Evolutionary conservation across 2,329 filamentous ascomycete species (phyloP).

Genomic region (Pestalotiopsis sp.): DNA sequence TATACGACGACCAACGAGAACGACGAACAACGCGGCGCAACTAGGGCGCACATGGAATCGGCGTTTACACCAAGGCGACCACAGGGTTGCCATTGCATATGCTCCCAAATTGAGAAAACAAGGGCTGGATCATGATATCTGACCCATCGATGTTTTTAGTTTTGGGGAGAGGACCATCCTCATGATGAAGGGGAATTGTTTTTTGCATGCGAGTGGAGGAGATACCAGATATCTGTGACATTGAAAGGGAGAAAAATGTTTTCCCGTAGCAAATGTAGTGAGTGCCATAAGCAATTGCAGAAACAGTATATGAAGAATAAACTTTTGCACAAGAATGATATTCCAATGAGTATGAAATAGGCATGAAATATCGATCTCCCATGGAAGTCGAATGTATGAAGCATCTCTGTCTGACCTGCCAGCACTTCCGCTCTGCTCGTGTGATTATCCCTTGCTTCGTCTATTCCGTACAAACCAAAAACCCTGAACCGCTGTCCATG

Average conservation of each 20-base stretch:
- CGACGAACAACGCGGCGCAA: conserved; percentile 1
- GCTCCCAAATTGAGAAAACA: background rate
- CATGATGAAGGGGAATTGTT: background rate
- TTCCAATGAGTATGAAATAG: background rate
- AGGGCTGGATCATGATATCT: background rate
- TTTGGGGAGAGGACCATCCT: background rate
- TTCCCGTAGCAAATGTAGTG: background rate
- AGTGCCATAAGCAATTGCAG: background rate
- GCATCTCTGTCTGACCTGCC: background rate
- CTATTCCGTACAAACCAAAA: background rate
- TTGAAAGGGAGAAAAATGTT: background rate
- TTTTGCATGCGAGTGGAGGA: background rate
- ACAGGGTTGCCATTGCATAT: background rate
- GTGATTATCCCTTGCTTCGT: background rate
- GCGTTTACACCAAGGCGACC: background rate
- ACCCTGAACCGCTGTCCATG: conserved; percentile 18
- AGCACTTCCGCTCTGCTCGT: background rate
- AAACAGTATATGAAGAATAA: background rate
- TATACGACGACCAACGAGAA: background rate
- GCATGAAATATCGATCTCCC: background rate
- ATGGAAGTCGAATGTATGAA: too few species aligned
- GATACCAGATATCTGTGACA: background rate
- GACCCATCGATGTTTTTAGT: background rate
- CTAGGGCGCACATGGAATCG: conserved; percentile 18
- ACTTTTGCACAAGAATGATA: background rate